Percentiles rank a stretch among this genome's conserved stretches.
These are phyloP conservation scores for Debaryomyces singareniensis DNA, from an alignment of 1,139 yeast species.

Conservation along the genomic window DNA sequence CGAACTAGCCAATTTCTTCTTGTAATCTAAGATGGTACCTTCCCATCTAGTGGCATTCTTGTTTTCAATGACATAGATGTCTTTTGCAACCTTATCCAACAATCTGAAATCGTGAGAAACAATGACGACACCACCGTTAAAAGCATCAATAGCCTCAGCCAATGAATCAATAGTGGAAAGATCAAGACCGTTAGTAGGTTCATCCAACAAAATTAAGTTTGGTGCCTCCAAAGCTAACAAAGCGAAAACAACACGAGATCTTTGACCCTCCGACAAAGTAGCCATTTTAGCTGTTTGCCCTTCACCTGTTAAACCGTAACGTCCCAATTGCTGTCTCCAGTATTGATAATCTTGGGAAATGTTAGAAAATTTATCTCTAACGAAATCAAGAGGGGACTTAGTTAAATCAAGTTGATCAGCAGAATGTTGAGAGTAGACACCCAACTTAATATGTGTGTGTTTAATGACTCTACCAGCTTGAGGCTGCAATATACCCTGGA, in stretches of 20 bases:
- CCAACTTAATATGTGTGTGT: conserved; percentile 96
- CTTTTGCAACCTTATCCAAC: conserved; percentile 95
- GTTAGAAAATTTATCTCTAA: conserved; percentile 83
- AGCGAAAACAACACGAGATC: conserved; percentile 98
- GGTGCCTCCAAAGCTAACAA: conserved; percentile 92
- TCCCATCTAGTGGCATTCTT: conserved; percentile 96
- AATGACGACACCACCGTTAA: conserved; percentile 97
- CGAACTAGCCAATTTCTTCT: conserved; percentile 85
- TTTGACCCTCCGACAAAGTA: conserved; percentile 96
- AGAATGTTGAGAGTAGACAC: conserved; percentile 98
- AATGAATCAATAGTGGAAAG: conserved; percentile 96
- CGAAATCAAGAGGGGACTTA: conserved; percentile 92
- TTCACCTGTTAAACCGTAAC: conserved; percentile 98
- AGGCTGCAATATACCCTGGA: conserved; percentile 90
- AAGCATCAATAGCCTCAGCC: conserved; percentile 91
- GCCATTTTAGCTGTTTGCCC: conserved; percentile 99
- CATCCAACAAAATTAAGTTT: conserved; percentile 90
- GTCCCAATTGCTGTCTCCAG: conserved; percentile 98
- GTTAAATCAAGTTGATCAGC: conserved; percentile 96
- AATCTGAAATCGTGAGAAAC: conserved; percentile 99
- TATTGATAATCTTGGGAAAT: conserved; percentile 97
- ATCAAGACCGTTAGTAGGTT: conserved; percentile 99
- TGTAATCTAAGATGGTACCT: conserved; percentile 83
- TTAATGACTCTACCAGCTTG: conserved; percentile 94
- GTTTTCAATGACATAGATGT: conserved; percentile 91